These are phyloP conservation scores for Cladosporium phlei DNA, from an alignment of 2,329 filamentous ascomycete genomes.

Conservation along the genomic window DNA sequence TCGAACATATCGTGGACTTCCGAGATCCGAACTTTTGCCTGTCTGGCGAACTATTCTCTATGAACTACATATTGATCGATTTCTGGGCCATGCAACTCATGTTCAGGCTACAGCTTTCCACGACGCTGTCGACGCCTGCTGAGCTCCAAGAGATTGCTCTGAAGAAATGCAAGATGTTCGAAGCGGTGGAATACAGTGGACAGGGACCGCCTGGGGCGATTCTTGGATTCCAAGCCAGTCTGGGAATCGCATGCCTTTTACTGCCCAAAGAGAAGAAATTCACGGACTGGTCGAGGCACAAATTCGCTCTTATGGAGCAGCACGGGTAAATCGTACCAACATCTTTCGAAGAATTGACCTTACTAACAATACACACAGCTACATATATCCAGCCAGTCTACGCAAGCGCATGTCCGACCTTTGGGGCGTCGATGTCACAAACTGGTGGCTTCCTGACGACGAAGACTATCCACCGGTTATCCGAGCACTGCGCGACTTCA, in stretches of 20 bases:
- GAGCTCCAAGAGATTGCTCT: constrained; percentile 59
- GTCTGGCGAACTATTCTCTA: constrained; percentile 63
- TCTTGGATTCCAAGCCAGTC: constrained; percentile 66
- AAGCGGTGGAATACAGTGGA: constrained; percentile 64
- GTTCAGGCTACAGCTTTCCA: constrained; percentile 69
- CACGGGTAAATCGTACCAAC: constrained; percentile 59
- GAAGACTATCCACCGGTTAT: constrained; percentile 71
- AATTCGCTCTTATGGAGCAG: constrained; percentile 72
- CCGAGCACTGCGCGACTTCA: constrained; percentile 72
- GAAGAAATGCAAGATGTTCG: constrained; percentile 71
- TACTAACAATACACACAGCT: constrained; percentile 49
- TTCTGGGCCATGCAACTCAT: constrained; percentile 75
- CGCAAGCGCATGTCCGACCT: constrained; percentile 70
- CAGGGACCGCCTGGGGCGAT: constrained; percentile 65
- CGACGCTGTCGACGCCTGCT: constrained; percentile 37
- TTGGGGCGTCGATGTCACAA: constrained; percentile 67
- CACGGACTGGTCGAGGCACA: constrained; percentile 72
- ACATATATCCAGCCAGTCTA: constrained; percentile 72
- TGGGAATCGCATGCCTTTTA: constrained; percentile 73
- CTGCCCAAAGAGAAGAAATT: constrained; percentile 70
- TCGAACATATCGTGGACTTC: constrained; percentile 71
- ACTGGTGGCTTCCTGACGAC: constrained; percentile 87
- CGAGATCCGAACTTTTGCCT: constrained; percentile 67
- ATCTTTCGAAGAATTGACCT: constrained; percentile 1
- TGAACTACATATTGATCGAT: constrained; percentile 71